These are phyloP conservation scores for Pseudonitzschia multiseries DNA, from an alignment of 108 stramenopile species.

Conservation along the genomic window DNA sequence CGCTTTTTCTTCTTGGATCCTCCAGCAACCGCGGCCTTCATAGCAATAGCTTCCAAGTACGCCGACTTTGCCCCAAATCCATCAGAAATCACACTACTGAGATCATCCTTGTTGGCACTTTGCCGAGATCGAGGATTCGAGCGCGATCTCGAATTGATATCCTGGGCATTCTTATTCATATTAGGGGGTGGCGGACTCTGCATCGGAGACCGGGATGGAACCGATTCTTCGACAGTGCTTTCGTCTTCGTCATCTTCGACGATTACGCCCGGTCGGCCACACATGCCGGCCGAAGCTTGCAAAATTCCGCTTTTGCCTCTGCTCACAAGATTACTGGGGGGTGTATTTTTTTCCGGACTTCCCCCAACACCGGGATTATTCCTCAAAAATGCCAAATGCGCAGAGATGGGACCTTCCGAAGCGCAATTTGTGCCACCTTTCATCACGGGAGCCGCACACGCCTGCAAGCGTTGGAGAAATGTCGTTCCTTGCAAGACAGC, in stretches of 20 bases:
- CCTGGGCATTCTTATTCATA: constrained; percentile 1
- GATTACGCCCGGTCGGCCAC: constrained; percentile 67
- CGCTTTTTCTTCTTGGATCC: constrained; percentile 29
- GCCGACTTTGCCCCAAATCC: constrained; percentile 68
- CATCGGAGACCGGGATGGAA: background rate
- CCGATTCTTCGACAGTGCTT: constrained; percentile 4
- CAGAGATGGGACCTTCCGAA: constrained; percentile 39
- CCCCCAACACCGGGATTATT: constrained; percentile 38
- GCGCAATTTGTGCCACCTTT: constrained; percentile 14
- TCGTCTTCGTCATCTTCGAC: constrained; percentile 40
- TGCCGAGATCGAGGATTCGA: constrained; percentile 17
- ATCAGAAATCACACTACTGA: constrained; percentile 50
- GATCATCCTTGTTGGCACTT: constrained; percentile 15
- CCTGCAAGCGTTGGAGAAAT: constrained; percentile 52
- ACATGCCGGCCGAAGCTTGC: constrained; percentile 44
- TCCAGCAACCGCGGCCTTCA: constrained; percentile 63
- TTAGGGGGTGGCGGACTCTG: constrained; percentile 4
- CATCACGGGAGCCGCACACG: constrained; percentile 55
- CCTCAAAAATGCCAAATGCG: constrained; percentile 62
- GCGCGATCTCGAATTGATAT: constrained; percentile 16
- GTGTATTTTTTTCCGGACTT: background rate
- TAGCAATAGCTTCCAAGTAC: constrained; percentile 67
- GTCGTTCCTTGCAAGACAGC: constrained; percentile 41
- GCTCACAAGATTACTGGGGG: background rate
- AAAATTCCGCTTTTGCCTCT: constrained; percentile 17